These are phyloP conservation scores for Ascochyta clinopodiicola DNA, from an alignment of 2,329 filamentous ascomycete genomes.

Conservation along the genomic window DNA sequence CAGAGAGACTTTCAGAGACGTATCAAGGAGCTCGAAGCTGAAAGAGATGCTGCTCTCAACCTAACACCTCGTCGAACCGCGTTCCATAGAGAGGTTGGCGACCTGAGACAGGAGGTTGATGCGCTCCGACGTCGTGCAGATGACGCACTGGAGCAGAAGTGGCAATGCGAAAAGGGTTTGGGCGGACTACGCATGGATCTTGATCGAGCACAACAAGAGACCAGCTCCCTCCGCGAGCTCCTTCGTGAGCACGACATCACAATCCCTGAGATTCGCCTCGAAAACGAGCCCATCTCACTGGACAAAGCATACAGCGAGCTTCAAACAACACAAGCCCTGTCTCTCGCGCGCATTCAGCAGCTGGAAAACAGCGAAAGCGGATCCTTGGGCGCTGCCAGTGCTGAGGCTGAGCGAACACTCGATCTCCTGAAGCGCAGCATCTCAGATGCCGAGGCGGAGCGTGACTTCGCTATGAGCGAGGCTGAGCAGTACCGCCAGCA, in stretches of 20 bases:
- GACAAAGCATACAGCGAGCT: slow-evolving; percentile 77
- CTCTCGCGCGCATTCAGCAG: slow-evolving; percentile 69
- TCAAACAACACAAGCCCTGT: slow-evolving; percentile 72
- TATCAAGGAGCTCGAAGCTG: slow-evolving; percentile 75
- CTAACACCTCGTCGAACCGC: slow-evolving; percentile 75
- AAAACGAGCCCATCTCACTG: slow-evolving; percentile 69
- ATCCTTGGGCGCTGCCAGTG: slow-evolving; percentile 42
- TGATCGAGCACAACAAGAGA: slow-evolving; percentile 93
- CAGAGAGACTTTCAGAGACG: slow-evolving; percentile 83
- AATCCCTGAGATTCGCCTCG: slow-evolving; percentile 65
- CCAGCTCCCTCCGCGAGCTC: slow-evolving; percentile 77
- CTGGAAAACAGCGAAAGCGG: slow-evolving; percentile 62
- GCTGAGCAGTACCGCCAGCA: slow-evolving; percentile 67
- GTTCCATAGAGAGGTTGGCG: slow-evolving; percentile 83
- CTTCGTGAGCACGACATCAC: slow-evolving; percentile 84
- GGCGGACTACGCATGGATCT: slow-evolving; percentile 93
- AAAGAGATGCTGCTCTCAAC: slow-evolving; percentile 75
- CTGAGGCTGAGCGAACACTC: slow-evolving; percentile 67
- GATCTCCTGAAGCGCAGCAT: slow-evolving; percentile 72
- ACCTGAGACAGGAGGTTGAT: slow-evolving; percentile 82
- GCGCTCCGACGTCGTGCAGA: slow-evolving; percentile 85
- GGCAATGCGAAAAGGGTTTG: slow-evolving; percentile 91
- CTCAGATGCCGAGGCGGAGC: slow-evolving; percentile 71
- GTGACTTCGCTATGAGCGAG: slow-evolving; percentile 74
- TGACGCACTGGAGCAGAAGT: slow-evolving; percentile 93